Percentiles rank a stretch among this genome's conserved stretches.
Evolutionary conservation across 1,284 basidiomycete genomes (phyloP).

Genomic region (Athelia psychrophila): DNA sequence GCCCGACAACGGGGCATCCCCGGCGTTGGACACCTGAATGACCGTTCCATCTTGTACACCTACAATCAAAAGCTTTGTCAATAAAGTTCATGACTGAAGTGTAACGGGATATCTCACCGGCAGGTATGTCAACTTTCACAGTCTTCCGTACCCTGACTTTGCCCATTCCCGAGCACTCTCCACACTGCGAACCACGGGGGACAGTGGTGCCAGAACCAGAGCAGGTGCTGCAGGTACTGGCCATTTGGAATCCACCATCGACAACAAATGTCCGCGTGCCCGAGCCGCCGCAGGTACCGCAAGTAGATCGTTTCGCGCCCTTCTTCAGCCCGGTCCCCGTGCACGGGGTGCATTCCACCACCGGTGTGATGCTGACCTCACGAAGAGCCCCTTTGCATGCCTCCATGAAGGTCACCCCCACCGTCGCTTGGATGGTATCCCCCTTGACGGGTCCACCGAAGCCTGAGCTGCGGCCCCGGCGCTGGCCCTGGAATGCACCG

Average conservation of each 20-base stretch:
- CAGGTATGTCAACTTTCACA: conserved; percentile 84
- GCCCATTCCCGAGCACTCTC: conserved; percentile 83
- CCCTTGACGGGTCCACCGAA: conserved; percentile 63
- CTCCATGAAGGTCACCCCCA: conserved; percentile 88
- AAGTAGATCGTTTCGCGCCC: conserved; percentile 83
- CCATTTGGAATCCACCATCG: conserved; percentile 96
- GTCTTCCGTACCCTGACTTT: conserved; percentile 81
- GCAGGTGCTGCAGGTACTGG: conserved; percentile 87
- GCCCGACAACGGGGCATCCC: conserved; percentile 83
- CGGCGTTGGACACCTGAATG: conserved; percentile 80
- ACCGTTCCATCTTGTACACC: conserved; percentile 98
- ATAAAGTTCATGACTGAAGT: conserved; percentile 9
- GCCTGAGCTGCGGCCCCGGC: conserved; percentile 40
- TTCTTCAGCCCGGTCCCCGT: conserved; percentile 85
- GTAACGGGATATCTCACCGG: conserved; percentile 49
- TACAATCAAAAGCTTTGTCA: conserved; percentile 25
- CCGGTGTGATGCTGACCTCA: conserved; percentile 77
- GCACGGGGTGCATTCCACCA: conserved; percentile 85
- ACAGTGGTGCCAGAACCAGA: conserved; percentile 82
- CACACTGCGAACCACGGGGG: conserved; percentile 79
- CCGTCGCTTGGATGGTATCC: conserved; percentile 79
- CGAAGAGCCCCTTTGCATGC: conserved; percentile 89
- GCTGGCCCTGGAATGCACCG: conserved; percentile 53
- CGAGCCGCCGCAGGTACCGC: conserved; percentile 81
- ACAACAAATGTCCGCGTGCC: conserved; percentile 92